Evolutionary conservation across 257 asterid genomes (phyloP), one percentile per base, ranked within the genome.

Genomic region (Hygrophila difformis): DNA sequence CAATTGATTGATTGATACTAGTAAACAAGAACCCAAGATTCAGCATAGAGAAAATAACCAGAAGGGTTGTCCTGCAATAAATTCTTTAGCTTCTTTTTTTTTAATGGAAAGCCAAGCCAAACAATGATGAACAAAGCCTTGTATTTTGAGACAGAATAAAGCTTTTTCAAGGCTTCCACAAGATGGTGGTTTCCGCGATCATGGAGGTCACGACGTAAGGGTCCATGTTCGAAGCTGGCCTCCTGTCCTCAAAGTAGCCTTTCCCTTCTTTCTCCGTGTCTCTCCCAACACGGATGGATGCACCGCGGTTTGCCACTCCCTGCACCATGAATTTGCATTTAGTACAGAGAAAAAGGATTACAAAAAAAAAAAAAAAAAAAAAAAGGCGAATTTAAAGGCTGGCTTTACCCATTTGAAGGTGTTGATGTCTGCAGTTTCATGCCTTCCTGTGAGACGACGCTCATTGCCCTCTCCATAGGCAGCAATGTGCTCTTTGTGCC

Each of bases 401-500:
- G 26, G 2, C 8, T 41, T 35, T 56, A 56, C 62, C 62, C 62
- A 56, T 56, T 45, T 45, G 55, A 56, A 56, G 18, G 54, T 56
- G 20, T 45, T 36, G 37, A 56, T 56, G 17, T 38, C 29, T n/a
- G 62, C 62, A n/a, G 62, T 56, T 45, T 56, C 62, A 26, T 56
- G 62, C 3, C 29, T 45, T 15, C 62, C 62, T 8, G 62, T 56
- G 19, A 56, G 62, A 18, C 62, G 62, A 5, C 62, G 62, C 29
- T 56, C 62, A 24, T 56, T 56, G 53, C 62, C 62, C 22, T 56
- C 62, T 0, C 62, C 62, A 22, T 61, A 61, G 3, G 67, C 67
- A 39, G 67, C 61, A 38, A 61, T 61, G 26, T 61, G 67, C 11
- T 61, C 67, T 22, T 28, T 53, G 61, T 61, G 67, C 61, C n/a